Conservation (phyloP, 371 early-diverging fungal genomes). For the Parasitella parasitica region DNA sequence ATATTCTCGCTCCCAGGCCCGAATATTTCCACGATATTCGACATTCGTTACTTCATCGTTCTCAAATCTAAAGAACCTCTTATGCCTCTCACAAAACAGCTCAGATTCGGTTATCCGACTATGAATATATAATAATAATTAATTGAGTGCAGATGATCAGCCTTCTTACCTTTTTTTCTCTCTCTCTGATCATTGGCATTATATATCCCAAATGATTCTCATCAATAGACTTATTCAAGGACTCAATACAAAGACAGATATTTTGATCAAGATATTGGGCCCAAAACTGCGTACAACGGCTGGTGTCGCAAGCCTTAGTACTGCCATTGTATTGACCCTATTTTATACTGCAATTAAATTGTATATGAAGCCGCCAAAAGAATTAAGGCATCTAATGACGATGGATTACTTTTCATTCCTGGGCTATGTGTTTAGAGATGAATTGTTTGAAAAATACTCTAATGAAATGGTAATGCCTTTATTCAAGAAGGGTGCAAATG, state of each 20-base stretch:
- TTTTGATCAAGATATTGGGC: not conserved
- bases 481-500: not conserved
- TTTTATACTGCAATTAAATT: constrained; percentile 4
- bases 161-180: not conserved
- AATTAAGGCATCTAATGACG: constrained; percentile 9
- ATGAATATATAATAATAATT: too few species aligned
- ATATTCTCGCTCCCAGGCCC: too few species aligned
- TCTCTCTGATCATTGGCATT: not conserved
- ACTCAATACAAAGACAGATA: not conserved
- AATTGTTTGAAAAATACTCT: constrained; percentile 3
- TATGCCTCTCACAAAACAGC: too few species aligned
- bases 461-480: constrained; percentile 11
- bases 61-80: not conserved
- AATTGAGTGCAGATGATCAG: too few species aligned
- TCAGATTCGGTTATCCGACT: too few species aligned
- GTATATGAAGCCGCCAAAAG: constrained; percentile 3
- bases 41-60: not conserved
- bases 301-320: not conserved
- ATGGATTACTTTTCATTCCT: constrained; percentile 5
- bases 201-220: not conserved
- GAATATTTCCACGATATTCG: not conserved
- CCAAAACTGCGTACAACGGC: not conserved
- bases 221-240: not conserved
- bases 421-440: constrained; percentile 3
- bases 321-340: constrained; percentile 5